Base-by-base conservation (phyloP, 805 yeast species). In the Saccharomyces mikatae region DNA sequence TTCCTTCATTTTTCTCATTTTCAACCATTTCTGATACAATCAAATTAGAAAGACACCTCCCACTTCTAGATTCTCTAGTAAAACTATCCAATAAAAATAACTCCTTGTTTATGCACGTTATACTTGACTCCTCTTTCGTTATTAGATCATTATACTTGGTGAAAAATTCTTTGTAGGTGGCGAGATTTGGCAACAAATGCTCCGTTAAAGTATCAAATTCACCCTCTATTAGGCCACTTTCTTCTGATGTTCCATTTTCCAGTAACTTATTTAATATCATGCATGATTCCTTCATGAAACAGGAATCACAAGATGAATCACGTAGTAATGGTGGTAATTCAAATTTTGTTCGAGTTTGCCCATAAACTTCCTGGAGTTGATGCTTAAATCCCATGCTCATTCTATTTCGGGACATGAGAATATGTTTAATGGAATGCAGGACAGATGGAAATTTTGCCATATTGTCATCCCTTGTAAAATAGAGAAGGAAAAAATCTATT, bases 111-210 rank as follows among this genome's bases (percentile, higher is more conserved):
- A 78, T 66, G 36, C 76, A 73, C 13, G 74, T 74, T 48, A 79
- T 63, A 4, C 83, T 74, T 1, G 81, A 76, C 60, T 86, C 96
- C 67, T 92, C 98, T 59, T 82, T 81, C 0, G 86, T 80, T 5
- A 94, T 72, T 4, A 89, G 69, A 14, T 71, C 71, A 62, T 88
- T 88, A 95, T 97, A 92, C 53, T 84, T 80, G 41, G 74, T 72
- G 65, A 82, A 84, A 63, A 87, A 94, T 2, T 71, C 71, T 4
- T 70, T 66, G 55, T 88, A 83, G 8, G 57, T 52, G 1, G 69
- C 69, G 2, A 71, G 65, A 32, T 58, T 60, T 1, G 32, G 8
- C 24, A 41, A 67, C 46, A 87, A 66, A 63, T 84, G 89, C 0
- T 61, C 68, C 0, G 89, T 83, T 5, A 81, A 54, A 0, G 61